A percentile compares a stretch with the other conserved stretches of the same genome.
These are phyloP conservation scores for Parathielavia hyrcaniae DNA, from an alignment of 495 filamentous ascomycete species.

Conservation along the genomic window DNA sequence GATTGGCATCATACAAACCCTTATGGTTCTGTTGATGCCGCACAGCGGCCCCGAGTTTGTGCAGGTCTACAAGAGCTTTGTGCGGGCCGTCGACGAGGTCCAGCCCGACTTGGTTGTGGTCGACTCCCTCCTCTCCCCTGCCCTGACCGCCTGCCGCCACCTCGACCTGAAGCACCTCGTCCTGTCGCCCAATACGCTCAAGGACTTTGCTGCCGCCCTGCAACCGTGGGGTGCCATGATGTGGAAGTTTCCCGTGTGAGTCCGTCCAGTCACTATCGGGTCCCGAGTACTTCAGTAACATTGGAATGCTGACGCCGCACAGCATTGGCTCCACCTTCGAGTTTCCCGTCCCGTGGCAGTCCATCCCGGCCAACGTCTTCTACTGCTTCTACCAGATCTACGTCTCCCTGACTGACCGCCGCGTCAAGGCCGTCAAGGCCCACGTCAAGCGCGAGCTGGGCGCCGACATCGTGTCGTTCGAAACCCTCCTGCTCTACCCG, in stretches of 20 bases:
- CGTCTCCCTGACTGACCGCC: background rate
- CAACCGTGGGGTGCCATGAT: slow-evolving; percentile 30
- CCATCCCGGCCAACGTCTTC: slow-evolving; percentile 42
- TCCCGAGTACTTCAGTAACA: no score
- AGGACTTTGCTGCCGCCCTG: slow-evolving; percentile 22
- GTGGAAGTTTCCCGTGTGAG: slow-evolving; percentile 32
- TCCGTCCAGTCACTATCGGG: background rate
- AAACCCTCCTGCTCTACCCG: background rate
- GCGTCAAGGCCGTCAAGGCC: background rate
- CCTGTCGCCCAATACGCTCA: slow-evolving; percentile 36
- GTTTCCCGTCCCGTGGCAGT: slow-evolving; percentile 22
- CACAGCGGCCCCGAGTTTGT: slow-evolving; percentile 44
- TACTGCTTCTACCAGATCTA: slow-evolving; percentile 15
- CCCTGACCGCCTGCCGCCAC: slow-evolving; percentile 37
- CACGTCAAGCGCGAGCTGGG: slow-evolving; percentile 3
- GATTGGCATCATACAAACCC: background rate
- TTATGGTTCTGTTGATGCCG: slow-evolving; percentile 1
- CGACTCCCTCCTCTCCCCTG: slow-evolving; percentile 44
- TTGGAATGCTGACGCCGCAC: background rate
- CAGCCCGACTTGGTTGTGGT: slow-evolving; percentile 41
- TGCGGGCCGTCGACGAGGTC: slow-evolving; percentile 37
- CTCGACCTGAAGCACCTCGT: slow-evolving; percentile 29
- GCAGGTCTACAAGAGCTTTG: slow-evolving; percentile 35
- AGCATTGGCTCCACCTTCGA: slow-evolving; percentile 12
- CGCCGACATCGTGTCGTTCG: background rate